Base-by-base conservation (phyloP, 306 rosid species). In the Mimosa pudica region DNA sequence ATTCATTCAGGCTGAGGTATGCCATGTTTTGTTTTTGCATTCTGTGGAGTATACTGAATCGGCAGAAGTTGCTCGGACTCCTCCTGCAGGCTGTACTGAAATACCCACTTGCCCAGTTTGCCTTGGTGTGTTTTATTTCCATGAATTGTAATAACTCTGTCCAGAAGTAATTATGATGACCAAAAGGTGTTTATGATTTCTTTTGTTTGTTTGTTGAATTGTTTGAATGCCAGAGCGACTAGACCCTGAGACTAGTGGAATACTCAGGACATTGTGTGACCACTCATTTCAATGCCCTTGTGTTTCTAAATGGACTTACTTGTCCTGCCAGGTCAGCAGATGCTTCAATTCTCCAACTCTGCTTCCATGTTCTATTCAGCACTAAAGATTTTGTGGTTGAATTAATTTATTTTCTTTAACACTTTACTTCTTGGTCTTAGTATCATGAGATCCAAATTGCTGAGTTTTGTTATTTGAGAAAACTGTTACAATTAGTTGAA, bases 91-190 rank as follows among this genome's bases (percentile, higher is more conserved):
- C 67, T 93, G 89, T 82, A 84, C 91, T 0, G 97, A 93, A 85
- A 87, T 95, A 76, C 99, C 99, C 60, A 90, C 97, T 79, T 95
- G 99, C 72, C 96, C 99, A 0, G 94, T 95, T 84, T 95, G 98
- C 79, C 97, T 92, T 24, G 98, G 98, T 92, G 84, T 80, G 97
- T 81, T 68, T 3, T 83, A n/a, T 61, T 64, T 71, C 38, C 60
- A 12, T 73, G 76, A 41, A 58, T 51, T 57, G 72, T 44, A 6
- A 42, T 44, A 6, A 42, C 73, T 14, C 30, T 52, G 48, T 65
- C 6, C n/a, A 10, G 77, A 54, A 24, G 30, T 24, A 24, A 52
- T 20, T 33, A 73, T 81, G 82, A 17, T 76, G 30, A 24, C 30
- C 30, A 24, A 12, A 10, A 49, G 47, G 45, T 77, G 61, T 33